Percentiles rank a stretch among this genome's conserved stretches.
Evolutionary conservation across 345 rosid genomes (phyloP).

Genomic region (Brassica carinata): DNA sequence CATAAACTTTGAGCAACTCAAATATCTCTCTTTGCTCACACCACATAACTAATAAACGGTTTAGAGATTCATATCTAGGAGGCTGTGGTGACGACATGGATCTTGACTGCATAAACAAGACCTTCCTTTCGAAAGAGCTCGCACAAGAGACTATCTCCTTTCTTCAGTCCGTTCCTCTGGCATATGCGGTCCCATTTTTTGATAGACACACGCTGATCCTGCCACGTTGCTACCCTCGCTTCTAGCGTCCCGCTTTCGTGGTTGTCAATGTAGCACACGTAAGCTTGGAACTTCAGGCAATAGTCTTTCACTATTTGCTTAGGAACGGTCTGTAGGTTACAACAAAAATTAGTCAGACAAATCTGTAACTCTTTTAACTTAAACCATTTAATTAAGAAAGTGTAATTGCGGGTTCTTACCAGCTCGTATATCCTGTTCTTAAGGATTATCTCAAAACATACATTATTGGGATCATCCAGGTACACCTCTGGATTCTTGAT

Average conservation of each 20-base stretch:
- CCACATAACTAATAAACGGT: not conserved
- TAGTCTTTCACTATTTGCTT: not conserved
- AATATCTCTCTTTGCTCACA: not conserved
- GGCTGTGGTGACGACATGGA: not conserved
- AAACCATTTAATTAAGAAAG: not conserved
- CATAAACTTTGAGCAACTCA: not conserved
- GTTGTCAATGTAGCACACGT: not conserved
- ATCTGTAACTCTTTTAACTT: not conserved
- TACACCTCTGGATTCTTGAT: slow-evolving; percentile 4
- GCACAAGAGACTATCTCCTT: not conserved
- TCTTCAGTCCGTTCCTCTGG: not conserved
- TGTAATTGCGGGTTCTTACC: not conserved
- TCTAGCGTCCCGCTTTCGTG: not conserved
- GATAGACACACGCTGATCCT: slow-evolving; percentile 5
- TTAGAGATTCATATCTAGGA: not conserved
- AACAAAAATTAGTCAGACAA: not conserved
- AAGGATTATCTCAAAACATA: not conserved
- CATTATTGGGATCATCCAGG: not conserved
- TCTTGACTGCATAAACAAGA: not conserved
- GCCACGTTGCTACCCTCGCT: not conserved
- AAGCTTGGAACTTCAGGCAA: not conserved
- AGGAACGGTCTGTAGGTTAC: not conserved
- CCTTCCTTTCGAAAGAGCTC: not conserved
- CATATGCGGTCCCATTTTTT: not conserved
- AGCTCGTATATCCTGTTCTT: slow-evolving; percentile 19